These are phyloP conservation scores for Tritrichomonas foetus DNA, from an alignment of 208 protist genomes.

Conservation along the genomic window DNA sequence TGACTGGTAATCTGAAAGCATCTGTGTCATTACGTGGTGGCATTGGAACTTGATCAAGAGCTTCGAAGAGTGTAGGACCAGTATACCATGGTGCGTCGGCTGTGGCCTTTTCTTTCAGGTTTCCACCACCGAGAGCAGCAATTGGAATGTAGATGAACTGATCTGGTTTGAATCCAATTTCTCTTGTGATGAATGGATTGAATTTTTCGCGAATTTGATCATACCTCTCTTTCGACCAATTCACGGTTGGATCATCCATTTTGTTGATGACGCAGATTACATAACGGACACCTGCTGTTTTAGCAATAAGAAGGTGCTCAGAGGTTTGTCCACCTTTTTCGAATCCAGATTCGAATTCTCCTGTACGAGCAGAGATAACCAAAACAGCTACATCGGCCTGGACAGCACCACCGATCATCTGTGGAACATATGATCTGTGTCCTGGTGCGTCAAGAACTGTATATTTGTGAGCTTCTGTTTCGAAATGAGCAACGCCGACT, in stretches of 20 bases:
- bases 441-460: constrained; percentile 98
- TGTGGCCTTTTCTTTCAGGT: neutral
- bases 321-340: constrained; percentile 95
- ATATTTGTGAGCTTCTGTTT: constrained; percentile 83
- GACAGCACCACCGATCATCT: constrained; percentile 95
- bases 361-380: constrained; percentile 93
- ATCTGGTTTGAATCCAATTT: constrained; percentile 78
- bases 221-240: constrained; percentile 68
- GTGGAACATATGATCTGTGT: constrained; percentile 94
- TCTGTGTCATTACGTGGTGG: neutral
- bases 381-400: constrained; percentile 95
- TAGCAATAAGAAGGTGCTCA: constrained; percentile 95
- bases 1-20: constrained; percentile 37
- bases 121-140: neutral
- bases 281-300: constrained; percentile 89
- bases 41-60: neutral
- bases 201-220: constrained; percentile 84
- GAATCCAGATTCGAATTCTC: constrained; percentile 90
- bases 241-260: constrained; percentile 93
- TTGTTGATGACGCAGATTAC: constrained; percentile 95
- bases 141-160: constrained; percentile 45
- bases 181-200: constrained; percentile 77
- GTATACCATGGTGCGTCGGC: constrained; percentile 24
- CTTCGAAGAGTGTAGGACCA: constrained; percentile 42
- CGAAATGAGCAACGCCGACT: constrained; percentile 83